Conservation (phyloP, 441 rosid species). For the Euphorbia celastroides region DNA sequence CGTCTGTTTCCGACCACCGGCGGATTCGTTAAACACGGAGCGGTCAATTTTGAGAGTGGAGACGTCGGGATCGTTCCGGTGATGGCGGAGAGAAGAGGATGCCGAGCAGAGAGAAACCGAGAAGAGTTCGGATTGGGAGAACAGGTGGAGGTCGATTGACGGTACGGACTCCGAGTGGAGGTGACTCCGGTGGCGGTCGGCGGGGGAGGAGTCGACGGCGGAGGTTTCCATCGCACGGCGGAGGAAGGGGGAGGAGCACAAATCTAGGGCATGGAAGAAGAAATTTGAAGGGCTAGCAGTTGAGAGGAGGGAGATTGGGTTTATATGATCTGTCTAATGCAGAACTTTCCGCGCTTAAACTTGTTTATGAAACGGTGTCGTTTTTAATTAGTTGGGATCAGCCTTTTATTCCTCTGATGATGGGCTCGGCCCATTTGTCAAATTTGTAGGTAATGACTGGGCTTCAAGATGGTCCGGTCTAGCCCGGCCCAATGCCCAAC, state of each 20-base stretch:
- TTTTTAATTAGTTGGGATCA: too few relatives aligned
- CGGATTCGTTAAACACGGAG: conserved; percentile 89
- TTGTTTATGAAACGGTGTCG: background rate
- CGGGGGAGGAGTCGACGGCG: conserved; percentile 21
- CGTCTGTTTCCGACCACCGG: conserved; percentile 90
- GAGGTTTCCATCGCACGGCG: conserved; percentile 31
- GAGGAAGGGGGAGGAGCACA: background rate
- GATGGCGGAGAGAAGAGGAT: conserved; percentile 30
- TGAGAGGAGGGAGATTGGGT: background rate
- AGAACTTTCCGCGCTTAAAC: background rate
- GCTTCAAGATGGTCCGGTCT: too few relatives aligned
- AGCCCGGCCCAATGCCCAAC: too few relatives aligned
- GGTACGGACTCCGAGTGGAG: conserved; percentile 55
- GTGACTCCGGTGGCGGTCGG: conserved; percentile 11
- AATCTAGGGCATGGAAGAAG: background rate
- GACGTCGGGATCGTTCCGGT: conserved; percentile 35
- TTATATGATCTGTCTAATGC: background rate
- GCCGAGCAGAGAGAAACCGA: conserved; percentile 49
- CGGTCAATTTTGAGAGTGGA: conserved; percentile 74
- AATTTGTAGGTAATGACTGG: too few relatives aligned
- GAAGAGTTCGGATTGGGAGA: conserved; percentile 53
- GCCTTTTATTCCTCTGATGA: too few relatives aligned
- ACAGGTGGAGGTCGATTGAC: conserved; percentile 56
- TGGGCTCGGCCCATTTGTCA: too few relatives aligned
- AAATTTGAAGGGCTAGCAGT: background rate